Evolutionary conservation across 1,284 basidiomycete species (phyloP).

Genomic region (Trichosporon faecale): DNA sequence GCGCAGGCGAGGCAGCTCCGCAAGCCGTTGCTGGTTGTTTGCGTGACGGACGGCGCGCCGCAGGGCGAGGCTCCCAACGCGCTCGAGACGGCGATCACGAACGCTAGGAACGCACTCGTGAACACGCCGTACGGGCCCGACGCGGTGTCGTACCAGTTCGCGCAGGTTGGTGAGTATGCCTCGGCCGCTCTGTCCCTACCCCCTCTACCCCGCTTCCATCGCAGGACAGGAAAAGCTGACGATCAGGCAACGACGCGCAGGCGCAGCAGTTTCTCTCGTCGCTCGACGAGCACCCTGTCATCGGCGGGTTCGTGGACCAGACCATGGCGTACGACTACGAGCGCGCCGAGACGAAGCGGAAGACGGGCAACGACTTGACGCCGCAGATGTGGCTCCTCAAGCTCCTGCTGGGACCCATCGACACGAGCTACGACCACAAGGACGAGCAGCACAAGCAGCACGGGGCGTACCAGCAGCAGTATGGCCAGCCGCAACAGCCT

Average conservation of each 20-base stretch:
- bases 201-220: no score
- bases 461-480: background rate
- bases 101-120: conserved; percentile 33
- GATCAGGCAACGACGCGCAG: conserved; percentile 9
- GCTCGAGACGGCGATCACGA: conserved; percentile 36
- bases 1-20: conserved; percentile 46
- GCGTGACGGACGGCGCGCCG: conserved; percentile 52
- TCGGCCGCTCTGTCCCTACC: no score
- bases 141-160: conserved; percentile 25
- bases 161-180: conserved; percentile 24
- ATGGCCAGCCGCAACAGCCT: background rate
- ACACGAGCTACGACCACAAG: conserved; percentile 13
- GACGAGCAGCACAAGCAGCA: background rate
- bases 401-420: conserved; percentile 23
- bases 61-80: conserved; percentile 42
- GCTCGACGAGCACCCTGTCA: conserved; percentile 25
- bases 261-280: conserved; percentile 24
- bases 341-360: conserved; percentile 21
- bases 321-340: conserved; percentile 26
- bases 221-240: no score
- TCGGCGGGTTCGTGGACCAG: conserved; percentile 26
- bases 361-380: conserved; percentile 38
- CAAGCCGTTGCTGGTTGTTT: conserved; percentile 54
- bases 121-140: conserved; percentile 33
- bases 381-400: conserved; percentile 26